A percentile compares a stretch with the other conserved stretches of the same genome.
phyloP scores from a whole-genome alignment of 495 filamentous ascomycete genomes.

The Glarea lozoyensis region DNA sequence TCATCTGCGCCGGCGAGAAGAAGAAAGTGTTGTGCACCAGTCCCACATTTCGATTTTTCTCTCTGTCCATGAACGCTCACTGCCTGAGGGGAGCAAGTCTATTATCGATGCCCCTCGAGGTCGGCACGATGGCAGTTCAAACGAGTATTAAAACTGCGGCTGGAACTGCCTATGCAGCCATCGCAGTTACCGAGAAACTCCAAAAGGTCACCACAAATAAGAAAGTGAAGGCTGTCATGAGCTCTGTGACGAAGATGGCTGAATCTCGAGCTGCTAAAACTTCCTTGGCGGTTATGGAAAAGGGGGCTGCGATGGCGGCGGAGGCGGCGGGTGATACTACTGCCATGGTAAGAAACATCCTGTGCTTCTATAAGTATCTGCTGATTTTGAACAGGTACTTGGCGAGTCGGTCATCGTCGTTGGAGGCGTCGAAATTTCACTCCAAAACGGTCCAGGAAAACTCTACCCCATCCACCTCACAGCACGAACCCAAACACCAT shows the following conservation, averaged over 20 bases:
- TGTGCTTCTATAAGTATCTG: constrained; percentile 18
- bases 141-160: too few species aligned
- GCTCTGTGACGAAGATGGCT: too few species aligned
- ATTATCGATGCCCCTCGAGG: constrained; percentile 52
- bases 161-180: too few species aligned
- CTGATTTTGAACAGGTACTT: constrained; percentile 15
- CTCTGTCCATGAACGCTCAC: constrained; percentile 47
- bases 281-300: too few species aligned
- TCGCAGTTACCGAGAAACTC: too few species aligned
- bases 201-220: too few species aligned
- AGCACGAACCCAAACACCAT: too few species aligned
- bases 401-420: constrained; percentile 13
- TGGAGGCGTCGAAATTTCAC: constrained; percentile 18
- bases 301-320: too few species aligned
- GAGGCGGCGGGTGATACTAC: constrained; percentile 32
- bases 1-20: constrained; percentile 42
- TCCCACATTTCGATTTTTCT: constrained; percentile 56
- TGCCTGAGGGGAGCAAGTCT: constrained; percentile 55
- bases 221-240: too few species aligned
- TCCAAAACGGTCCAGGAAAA: constrained; percentile 41
- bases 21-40: constrained; percentile 52
- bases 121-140: constrained; percentile 55
- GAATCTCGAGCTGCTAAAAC: too few species aligned
- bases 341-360: constrained; percentile 27
- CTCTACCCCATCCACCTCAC: constrained; percentile 51